Evolutionary conservation across 345 rosid genomes (phyloP).

Genomic region (Laguncularia racemosa): DNA sequence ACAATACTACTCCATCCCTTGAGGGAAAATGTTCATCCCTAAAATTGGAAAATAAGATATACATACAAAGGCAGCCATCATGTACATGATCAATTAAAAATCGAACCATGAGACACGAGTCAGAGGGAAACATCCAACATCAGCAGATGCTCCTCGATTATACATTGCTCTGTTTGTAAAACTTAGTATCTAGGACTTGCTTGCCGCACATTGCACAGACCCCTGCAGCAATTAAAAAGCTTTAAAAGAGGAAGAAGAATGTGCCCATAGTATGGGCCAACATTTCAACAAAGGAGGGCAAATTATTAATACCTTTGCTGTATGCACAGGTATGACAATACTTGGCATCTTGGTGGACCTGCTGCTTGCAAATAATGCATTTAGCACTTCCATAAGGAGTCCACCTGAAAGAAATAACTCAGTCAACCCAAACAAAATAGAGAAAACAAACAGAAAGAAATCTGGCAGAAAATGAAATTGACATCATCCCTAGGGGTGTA

Average conservation of each 20-base stretch:
- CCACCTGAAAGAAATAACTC: conserved; percentile 55
- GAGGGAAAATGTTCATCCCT: too few species aligned
- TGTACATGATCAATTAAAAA: neutral
- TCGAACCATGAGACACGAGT: neutral
- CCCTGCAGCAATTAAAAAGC: conserved; percentile 38
- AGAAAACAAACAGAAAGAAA: neutral
- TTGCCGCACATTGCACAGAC: conserved; percentile 99
- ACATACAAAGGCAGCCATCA: too few species aligned
- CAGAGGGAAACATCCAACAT: neutral
- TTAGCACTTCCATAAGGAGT: conserved; percentile 79
- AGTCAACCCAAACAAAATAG: neutral
- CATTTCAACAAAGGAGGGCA: neutral
- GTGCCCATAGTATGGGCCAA: neutral
- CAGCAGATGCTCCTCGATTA: conserved; percentile 14
- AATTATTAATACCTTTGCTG: conserved; percentile 55
- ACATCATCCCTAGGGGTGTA: too few species aligned
- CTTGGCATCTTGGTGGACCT: conserved; percentile 93
- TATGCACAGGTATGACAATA: conserved; percentile 99
- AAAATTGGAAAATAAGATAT: too few species aligned
- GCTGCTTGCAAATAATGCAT: conserved; percentile 98
- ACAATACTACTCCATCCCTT: too few species aligned
- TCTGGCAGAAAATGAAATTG: neutral
- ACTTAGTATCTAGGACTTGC: conserved; percentile 96
- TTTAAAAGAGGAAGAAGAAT: conserved; percentile 1
- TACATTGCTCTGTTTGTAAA: conserved; percentile 93